Base-by-base conservation (phyloP, 768 basidiomycete genomes). In the Mycena olivaceomarginata region DNA sequence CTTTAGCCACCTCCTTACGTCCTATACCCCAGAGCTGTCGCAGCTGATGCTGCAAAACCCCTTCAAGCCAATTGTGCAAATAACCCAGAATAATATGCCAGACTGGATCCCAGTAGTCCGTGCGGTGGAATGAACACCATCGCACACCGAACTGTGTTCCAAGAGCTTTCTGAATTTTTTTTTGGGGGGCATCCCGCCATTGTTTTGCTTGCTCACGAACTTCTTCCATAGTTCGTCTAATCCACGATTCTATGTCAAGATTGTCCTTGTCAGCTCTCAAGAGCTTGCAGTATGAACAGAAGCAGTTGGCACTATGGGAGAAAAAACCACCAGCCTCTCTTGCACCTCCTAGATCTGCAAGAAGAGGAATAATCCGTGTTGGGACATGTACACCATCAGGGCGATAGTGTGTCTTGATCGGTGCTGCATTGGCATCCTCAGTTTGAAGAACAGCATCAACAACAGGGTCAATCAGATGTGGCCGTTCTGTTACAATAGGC, bases 11-110 rank as follows among this genome's bases (percentile, higher is more conserved):
- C 2, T 62, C n/a, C 37, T 63, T 64, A 25, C 67, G 66, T 25
- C 76, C 81, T 18, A 80, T 63, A 3, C 80, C 80, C 81, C 80
- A 82, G 31, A 74, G 20, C 20, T 15, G 15, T 10, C 76, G 71
- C 0, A 80, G 62, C 5, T 83, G 79, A 43, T 68, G 56, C 40
- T 72, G 20, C 1, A 82, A 43, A 37, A 76, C 10, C 5, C 81
- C 79, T 67, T 81, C 79, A 5, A 80, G 66, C 71, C 65, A 72
- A 59, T 78, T 79, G 68, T 82, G 82, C 79, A 83, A 73, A 59
- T 64, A 72, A 2, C 80, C 81, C 1, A 83, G 65, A n/a, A 80
- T 37, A 43, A 67, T 41, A 75, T 76, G 31, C 7, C 25, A 5
- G 15, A 82, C 77, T 13, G 81, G 75, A 67, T 83, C 69, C 73